phyloP scores from a whole-genome alignment of 108 stramenopile genomes.

The Cyclotella kingstonii region DNA sequence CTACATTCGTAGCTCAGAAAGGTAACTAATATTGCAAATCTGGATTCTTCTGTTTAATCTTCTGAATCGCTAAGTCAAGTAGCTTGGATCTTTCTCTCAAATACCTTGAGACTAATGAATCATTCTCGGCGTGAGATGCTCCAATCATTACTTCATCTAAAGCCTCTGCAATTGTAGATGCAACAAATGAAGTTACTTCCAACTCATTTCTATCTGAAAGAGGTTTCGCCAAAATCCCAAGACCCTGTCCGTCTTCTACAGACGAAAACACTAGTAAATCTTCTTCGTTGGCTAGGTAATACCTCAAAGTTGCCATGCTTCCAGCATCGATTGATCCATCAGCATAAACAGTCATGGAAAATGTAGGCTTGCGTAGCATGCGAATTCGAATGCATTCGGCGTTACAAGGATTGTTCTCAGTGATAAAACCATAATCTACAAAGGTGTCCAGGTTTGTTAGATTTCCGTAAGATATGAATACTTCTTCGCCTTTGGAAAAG shows the following conservation, averaged over 20 bases:
- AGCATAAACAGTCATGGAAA: slow-evolving; percentile 44
- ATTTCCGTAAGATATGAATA: slow-evolving; percentile 67
- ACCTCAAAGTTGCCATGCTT: slow-evolving; percentile 49
- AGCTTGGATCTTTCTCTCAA: slow-evolving; percentile 44
- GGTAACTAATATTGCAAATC: slow-evolving; percentile 52
- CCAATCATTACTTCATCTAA: slow-evolving; percentile 49
- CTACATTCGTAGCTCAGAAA: no score
- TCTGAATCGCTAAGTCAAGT: slow-evolving; percentile 44
- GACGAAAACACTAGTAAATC: slow-evolving; percentile 46
- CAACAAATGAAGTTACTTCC: slow-evolving; percentile 66
- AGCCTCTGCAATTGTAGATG: slow-evolving; percentile 58
- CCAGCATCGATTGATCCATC: slow-evolving; percentile 59
- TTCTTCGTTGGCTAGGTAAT: slow-evolving; percentile 42
- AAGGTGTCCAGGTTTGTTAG: slow-evolving; percentile 72
- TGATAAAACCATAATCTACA: slow-evolving; percentile 71
- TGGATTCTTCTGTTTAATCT: slow-evolving; percentile 45
- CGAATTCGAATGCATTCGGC: slow-evolving; percentile 54
- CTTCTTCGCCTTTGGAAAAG: slow-evolving; percentile 47
- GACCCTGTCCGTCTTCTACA: slow-evolving; percentile 33
- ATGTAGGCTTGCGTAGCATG: slow-evolving; percentile 51
- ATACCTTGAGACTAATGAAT: slow-evolving; percentile 42
- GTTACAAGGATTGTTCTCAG: slow-evolving; percentile 52
- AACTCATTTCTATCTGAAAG: slow-evolving; percentile 54
- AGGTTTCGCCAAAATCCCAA: slow-evolving; percentile 50
- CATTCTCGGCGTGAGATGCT: slow-evolving; percentile 30